Conservation (phyloP, 768 basidiomycete species). For the Lentinula raphanica region DNA sequence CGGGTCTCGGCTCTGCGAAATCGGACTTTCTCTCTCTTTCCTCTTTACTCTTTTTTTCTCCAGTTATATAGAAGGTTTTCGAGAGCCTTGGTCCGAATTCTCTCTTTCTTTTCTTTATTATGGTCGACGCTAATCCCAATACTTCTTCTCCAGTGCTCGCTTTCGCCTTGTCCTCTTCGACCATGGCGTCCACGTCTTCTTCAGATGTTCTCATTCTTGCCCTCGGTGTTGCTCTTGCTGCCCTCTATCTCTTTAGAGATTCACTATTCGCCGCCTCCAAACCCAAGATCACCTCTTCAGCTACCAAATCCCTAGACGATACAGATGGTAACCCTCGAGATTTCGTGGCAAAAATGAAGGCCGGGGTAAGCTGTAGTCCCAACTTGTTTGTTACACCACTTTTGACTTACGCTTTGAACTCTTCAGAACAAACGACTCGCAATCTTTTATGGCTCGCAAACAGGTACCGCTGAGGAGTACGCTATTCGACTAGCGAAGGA, state of each 20-base stretch:
- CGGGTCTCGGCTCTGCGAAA: neutral
- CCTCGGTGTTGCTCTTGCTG: constrained; percentile 71
- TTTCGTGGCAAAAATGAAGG: constrained; percentile 92
- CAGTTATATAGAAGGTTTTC: neutral
- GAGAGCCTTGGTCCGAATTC: constrained; percentile 3
- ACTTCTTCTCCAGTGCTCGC: constrained; percentile 36
- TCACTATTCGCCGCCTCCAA: constrained; percentile 68
- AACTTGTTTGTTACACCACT: neutral
- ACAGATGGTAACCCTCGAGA: constrained; percentile 81
- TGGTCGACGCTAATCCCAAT: constrained; percentile 6
- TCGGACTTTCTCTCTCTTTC: too few relatives aligned
- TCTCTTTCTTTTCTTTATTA: neutral
- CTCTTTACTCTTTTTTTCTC: neutral
- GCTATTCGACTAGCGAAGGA: constrained; percentile 97
- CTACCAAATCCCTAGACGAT: constrained; percentile 51
- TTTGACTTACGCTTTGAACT: neutral
- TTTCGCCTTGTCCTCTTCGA: constrained; percentile 23
- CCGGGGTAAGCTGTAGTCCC: constrained; percentile 55
- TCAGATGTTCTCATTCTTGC: constrained; percentile 72
- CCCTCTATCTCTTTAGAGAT: constrained; percentile 79
- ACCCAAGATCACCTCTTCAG: constrained; percentile 46
- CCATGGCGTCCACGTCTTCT: constrained; percentile 57
- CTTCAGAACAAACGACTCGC: constrained; percentile 90
- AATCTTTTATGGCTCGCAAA: constrained; percentile 98
- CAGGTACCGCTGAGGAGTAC: constrained; percentile 97